These are phyloP conservation scores for Metrosideros polymorpha DNA, from an alignment of 441 rosid genomes.

Conservation along the genomic window DNA sequence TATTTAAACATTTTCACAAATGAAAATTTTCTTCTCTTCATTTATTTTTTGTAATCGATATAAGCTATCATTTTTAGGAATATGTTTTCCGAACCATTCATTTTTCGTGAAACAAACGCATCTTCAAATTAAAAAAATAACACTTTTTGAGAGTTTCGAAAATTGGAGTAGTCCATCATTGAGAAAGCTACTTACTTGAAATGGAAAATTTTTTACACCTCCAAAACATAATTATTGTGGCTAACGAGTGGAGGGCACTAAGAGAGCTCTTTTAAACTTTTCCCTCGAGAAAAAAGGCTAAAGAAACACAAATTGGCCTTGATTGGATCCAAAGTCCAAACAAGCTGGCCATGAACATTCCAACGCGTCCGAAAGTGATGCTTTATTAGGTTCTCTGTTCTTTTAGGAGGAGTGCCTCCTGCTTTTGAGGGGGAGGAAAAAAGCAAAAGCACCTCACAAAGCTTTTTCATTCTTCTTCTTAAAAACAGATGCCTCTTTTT, in stretches of 20 bases:
- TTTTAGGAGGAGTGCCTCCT: neutral
- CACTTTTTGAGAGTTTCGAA: neutral
- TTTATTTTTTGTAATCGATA: too few species aligned
- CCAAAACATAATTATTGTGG: neutral
- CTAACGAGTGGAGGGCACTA: neutral
- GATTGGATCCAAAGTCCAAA: neutral
- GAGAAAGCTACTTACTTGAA: neutral
- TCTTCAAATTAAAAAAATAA: too few species aligned
- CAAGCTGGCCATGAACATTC: neutral
- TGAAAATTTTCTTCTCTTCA: too few species aligned
- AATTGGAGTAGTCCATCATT: neutral
- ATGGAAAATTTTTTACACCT: neutral
- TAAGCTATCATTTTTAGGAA: too few species aligned
- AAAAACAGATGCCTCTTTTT: neutral
- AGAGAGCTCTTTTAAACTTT: neutral
- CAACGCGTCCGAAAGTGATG: neutral
- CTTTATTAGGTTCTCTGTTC: neutral
- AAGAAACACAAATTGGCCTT: neutral
- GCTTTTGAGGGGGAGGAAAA: neutral
- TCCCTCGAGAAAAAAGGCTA: neutral
- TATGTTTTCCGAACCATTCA: too few species aligned
- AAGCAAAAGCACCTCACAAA: neutral
- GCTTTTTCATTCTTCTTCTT: neutral
- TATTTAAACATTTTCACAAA: too few species aligned
- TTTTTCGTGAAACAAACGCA: too few species aligned